Evolutionary conservation across 1,284 basidiomycete genomes (phyloP).

Genomic region (Fomitiporia mediterranea): DNA sequence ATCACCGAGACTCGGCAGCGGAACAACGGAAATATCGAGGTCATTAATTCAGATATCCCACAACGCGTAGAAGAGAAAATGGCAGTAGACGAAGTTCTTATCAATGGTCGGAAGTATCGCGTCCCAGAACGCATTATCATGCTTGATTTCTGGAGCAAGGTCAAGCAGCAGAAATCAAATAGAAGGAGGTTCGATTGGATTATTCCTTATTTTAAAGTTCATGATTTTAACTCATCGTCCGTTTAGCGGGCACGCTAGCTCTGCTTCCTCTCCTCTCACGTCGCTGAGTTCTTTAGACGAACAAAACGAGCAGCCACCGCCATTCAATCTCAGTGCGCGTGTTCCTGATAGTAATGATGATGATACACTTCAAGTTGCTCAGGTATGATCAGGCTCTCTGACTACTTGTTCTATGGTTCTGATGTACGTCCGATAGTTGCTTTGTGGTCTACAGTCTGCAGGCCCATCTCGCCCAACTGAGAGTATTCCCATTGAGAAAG

Average conservation of each 20-base stretch:
- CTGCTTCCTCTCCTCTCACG: slow-evolving; percentile 66
- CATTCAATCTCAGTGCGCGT: slow-evolving; percentile 12
- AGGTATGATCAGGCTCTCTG: slow-evolving; percentile 31
- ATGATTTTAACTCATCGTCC: neutral
- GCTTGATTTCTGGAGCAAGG: slow-evolving; percentile 93
- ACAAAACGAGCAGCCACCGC: slow-evolving; percentile 38
- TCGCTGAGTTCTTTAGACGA: slow-evolving; percentile 71
- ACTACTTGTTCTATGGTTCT: neutral
- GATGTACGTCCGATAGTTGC: neutral
- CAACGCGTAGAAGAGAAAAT: slow-evolving; percentile 41
- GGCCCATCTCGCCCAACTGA: neutral
- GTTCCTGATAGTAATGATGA: slow-evolving; percentile 31
- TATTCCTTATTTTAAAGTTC: neutral
- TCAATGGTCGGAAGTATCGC: slow-evolving; percentile 83
- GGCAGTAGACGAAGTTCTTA: slow-evolving; percentile 68
- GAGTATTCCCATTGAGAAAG: neutral
- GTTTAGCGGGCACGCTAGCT: slow-evolving; percentile 35
- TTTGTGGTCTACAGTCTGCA: slow-evolving; percentile 8
- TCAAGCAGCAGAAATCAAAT: slow-evolving; percentile 44
- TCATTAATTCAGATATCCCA: slow-evolving; percentile 64
- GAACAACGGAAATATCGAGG: slow-evolving; percentile 92
- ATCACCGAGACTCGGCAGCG: slow-evolving; percentile 63
- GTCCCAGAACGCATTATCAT: slow-evolving; percentile 92
- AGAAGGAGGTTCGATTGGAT: slow-evolving; percentile 38
- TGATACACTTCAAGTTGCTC: slow-evolving; percentile 38